Evolutionary conservation across 257 asterid genomes (phyloP).

Genomic region (Penstemon newberryi): DNA sequence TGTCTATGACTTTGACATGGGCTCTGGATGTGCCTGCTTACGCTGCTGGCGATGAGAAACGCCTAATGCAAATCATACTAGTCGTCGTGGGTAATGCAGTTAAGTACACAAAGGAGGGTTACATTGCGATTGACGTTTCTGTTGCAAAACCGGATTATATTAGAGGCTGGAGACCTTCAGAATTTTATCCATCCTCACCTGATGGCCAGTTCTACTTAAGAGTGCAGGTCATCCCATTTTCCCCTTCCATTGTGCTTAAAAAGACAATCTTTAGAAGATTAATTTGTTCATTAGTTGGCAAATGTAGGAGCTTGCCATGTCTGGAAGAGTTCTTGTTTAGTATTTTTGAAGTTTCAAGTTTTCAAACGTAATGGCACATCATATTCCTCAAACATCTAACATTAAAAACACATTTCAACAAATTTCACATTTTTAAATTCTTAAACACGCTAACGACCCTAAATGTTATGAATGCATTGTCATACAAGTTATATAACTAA

Average conservation of each 20-base stretch:
- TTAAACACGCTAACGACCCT: too few species aligned
- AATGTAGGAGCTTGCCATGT: too few species aligned
- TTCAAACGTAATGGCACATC: too few species aligned
- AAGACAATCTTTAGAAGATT: neutral
- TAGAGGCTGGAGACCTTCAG: constrained; percentile 50
- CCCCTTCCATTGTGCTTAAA: neutral
- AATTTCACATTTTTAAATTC: too few species aligned
- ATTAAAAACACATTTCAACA: too few species aligned
- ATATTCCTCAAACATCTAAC: too few species aligned
- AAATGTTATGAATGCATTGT: too few species aligned
- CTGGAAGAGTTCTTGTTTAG: too few species aligned
- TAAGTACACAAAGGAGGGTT: constrained; percentile 71
- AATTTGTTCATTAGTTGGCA: too few species aligned
- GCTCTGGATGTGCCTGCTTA: constrained; percentile 55
- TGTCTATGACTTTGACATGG: constrained; percentile 48
- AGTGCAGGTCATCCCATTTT: constrained; percentile 52
- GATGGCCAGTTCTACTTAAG: constrained; percentile 58
- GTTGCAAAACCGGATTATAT: constrained; percentile 53
- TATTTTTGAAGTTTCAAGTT: too few species aligned
- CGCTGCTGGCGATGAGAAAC: constrained; percentile 64
- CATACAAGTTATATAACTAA: too few species aligned
- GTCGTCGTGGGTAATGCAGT: constrained; percentile 64
- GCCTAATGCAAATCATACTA: constrained; percentile 61
- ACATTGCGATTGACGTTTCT: constrained; percentile 52
- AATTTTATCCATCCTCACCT: constrained; percentile 39